Conservation (phyloP, 179 eudicot species). For the Silene coronaria region DNA sequence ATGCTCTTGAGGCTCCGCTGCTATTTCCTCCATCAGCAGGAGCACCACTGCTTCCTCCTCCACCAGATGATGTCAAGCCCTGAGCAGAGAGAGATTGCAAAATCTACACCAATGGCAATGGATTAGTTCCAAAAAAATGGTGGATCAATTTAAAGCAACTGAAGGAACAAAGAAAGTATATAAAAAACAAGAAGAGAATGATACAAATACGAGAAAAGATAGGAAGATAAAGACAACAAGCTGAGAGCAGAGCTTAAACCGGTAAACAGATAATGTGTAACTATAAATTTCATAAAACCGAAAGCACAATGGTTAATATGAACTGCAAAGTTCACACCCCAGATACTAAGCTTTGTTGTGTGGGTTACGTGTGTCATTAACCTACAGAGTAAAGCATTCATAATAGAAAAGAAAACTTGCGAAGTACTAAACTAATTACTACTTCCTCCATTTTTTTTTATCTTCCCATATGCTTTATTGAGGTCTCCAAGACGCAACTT, state of each 20-base stretch:
- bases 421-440: background rate
- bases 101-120: conserved; percentile 42
- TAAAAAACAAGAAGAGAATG: background rate
- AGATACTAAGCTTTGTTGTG: too few relatives aligned
- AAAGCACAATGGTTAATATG: background rate
- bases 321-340: background rate
- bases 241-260: background rate
- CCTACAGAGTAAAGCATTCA: background rate
- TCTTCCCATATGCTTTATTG: too few relatives aligned
- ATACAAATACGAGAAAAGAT: background rate
- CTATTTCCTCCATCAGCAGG: conserved; percentile 75
- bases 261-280: background rate
- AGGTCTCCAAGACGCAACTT: too few relatives aligned
- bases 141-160: background rate
- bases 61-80: conserved; percentile 88
- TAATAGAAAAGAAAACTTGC: background rate
- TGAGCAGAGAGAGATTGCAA: conserved; percentile 74
- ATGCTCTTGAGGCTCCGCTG: conserved; percentile 82
- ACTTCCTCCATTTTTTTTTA: too few relatives aligned
- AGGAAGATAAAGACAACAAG: background rate
- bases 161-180: background rate
- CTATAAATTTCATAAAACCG: background rate
- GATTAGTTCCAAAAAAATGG: background rate
- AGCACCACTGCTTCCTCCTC: conserved; percentile 46
- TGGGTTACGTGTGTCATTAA: background rate